Percentiles rank a stretch among this genome's conserved stretches.
phyloP scores from a whole-genome alignment of 2,329 filamentous ascomycete species.

The Aspergillus costaricaensis region DNA sequence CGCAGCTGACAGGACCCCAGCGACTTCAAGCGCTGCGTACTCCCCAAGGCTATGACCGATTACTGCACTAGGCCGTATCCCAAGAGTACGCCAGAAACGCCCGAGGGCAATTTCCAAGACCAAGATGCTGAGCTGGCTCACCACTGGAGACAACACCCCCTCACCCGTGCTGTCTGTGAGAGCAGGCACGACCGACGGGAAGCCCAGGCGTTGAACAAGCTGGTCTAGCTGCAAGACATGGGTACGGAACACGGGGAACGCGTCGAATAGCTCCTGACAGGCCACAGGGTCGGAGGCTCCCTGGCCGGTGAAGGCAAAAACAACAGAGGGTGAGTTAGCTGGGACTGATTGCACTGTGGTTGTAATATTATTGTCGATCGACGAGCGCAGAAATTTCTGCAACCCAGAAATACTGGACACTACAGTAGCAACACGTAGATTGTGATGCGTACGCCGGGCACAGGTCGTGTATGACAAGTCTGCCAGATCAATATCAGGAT shows the following conservation, averaged over 20 bases:
- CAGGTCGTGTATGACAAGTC: constrained; percentile 67
- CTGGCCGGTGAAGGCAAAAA: constrained; percentile 44
- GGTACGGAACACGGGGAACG: no score
- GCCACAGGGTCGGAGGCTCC: constrained; percentile 28
- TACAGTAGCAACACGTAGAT: constrained; percentile 10
- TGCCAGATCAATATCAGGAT: constrained; percentile 48
- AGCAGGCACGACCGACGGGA: no score
- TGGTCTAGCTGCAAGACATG: constrained; percentile 27
- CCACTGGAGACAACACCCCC: no score
- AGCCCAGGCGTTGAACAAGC: constrained; percentile 8
- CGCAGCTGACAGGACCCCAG: constrained; percentile 36
- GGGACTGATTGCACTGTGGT: constrained; percentile 1
- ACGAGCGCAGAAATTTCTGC: constrained; percentile 48
- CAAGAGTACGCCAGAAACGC: constrained; percentile 31
- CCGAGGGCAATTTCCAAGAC: constrained; percentile 45
- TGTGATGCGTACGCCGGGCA: constrained; percentile 49
- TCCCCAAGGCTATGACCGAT: constrained; percentile 52
- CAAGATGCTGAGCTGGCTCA: constrained; percentile 41
- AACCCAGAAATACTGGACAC: not conserved
- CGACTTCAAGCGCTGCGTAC: constrained; percentile 37
- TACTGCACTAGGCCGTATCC: constrained; percentile 51
- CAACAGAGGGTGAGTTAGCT: constrained; percentile 22
- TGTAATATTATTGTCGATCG: constrained; percentile 46
- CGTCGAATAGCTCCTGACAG: no score
- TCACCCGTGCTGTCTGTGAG: no score